Percentiles rank a stretch among this genome's conserved stretches.
phyloP scores from a whole-genome alignment of 2,329 filamentous ascomycete genomes.

The Ascochyta viciae-villosae region DNA sequence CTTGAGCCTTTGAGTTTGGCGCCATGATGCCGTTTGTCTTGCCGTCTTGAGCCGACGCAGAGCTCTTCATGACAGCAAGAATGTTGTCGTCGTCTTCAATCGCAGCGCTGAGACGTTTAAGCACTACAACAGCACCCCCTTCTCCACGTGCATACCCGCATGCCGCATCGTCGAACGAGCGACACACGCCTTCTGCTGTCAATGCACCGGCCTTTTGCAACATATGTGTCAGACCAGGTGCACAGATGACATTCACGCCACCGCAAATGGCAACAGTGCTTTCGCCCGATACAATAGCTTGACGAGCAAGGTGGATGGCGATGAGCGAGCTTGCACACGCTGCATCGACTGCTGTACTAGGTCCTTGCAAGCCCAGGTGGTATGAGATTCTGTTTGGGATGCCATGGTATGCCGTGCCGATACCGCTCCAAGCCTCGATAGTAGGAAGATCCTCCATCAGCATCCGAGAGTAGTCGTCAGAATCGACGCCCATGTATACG shows the following conservation, averaged over 20 bases:
- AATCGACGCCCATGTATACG: constrained; percentile 34
- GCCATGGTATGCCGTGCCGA: constrained; percentile 50
- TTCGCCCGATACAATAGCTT: constrained; percentile 40
- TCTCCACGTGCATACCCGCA: constrained; percentile 44
- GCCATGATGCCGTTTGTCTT: constrained; percentile 48
- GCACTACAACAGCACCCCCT: constrained; percentile 39
- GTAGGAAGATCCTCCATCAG: constrained; percentile 46
- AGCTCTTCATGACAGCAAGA: constrained; percentile 39
- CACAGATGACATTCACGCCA: constrained; percentile 44
- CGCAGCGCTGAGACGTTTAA: constrained; percentile 39
- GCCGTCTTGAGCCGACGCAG: constrained; percentile 42
- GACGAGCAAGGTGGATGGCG: constrained; percentile 43
- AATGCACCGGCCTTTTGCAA: constrained; percentile 38
- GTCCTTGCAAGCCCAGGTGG: constrained; percentile 45
- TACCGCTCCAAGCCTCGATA: constrained; percentile 51
- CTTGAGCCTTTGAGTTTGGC: constrained; percentile 43
- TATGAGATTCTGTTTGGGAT: constrained; percentile 49
- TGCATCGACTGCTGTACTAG: constrained; percentile 51
- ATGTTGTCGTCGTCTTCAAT: constrained; percentile 39
- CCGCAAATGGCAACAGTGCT: constrained; percentile 25
- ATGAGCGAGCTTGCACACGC: constrained; percentile 47
- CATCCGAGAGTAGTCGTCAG: constrained; percentile 28
- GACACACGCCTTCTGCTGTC: constrained; percentile 39
- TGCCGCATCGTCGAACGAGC: constrained; percentile 42
- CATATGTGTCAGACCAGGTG: constrained; percentile 44